Base-by-base conservation (phyloP, 2,329 filamentous ascomycete species). In the Sodiomyces alkalinus region DNA sequence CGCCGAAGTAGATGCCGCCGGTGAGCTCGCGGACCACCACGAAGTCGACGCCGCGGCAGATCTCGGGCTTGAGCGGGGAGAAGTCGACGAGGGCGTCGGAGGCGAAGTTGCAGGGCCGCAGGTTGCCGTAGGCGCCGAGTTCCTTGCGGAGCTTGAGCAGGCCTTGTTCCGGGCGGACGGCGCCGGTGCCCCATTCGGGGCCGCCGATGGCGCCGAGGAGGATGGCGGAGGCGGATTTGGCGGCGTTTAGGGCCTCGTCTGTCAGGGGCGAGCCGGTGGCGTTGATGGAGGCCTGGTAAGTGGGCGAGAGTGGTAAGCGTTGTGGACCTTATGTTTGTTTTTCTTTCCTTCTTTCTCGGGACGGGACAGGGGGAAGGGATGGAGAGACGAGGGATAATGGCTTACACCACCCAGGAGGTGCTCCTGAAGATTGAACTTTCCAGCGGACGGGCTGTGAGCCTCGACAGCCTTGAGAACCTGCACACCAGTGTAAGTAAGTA, bases 71-170 rank as follows among this genome's bases (percentile, higher is more conserved):
- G 38, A 96, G 73, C 0, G 87, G 87, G 8, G 85, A 94, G 47
- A 66, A 69, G 27, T 86, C 75, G 46, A 93, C 75, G 27, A 94
- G 76, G 17, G 74, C 69, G 29, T 87, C 80, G 1, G 85, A 86
- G 28, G 83, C 82, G 60, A 98, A 96, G 68, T 81, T 92, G 68
- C 87, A 96, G 7, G 86, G 87, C 5, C 87, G 78, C 33, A 96
- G 74, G 69, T 96, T 96, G 43, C 86, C 87, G 58, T 92, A 96
- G 32, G 87, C 83, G 47, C 70, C 68, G 67, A 96, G 80, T 57
- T 94, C 81, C 58, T 92, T 94, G 58, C 87, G 83, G 30, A 96
- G 80, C 41, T 64, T 71, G 36, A 96, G 76, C 44, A 96, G 74
- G 36, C 87, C 87, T 58, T 94, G 82, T 54, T 96, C 87, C 2